A percentile compares a stretch with the other conserved stretches of the same genome.
Evolutionary conservation across 768 basidiomycete species (phyloP).

Genomic region (Podaxis sp.): DNA sequence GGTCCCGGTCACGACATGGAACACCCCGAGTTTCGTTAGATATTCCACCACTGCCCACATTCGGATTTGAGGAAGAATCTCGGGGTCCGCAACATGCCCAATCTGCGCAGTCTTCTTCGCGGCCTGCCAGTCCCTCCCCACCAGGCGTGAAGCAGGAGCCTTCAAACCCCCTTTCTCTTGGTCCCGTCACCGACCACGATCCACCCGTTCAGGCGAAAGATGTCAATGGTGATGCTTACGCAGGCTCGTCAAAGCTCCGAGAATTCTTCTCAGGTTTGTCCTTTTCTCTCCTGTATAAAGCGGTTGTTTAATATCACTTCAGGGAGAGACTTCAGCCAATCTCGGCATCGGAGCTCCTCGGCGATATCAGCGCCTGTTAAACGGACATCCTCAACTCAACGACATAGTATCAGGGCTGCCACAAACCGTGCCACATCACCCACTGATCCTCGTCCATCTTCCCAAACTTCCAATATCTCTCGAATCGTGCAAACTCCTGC

Average conservation of each 20-base stretch:
- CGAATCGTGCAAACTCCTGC: conserved; percentile 34
- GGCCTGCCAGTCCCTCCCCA: conserved; percentile 32
- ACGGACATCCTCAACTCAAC: conserved; percentile 27
- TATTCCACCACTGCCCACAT: conserved; percentile 25
- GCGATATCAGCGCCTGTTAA: conserved; percentile 29
- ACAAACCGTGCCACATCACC: conserved; percentile 11
- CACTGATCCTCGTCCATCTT: conserved; percentile 7
- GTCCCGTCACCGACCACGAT: conserved; percentile 26
- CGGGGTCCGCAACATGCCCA: conserved; percentile 30
- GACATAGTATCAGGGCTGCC: conserved; percentile 25
- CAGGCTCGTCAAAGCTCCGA: conserved; percentile 27
- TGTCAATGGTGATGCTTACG: neutral
- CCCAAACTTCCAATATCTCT: conserved; percentile 19
- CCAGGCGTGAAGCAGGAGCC: conserved; percentile 23
- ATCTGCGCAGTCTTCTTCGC: conserved; percentile 21
- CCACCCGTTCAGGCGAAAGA: conserved; percentile 15
- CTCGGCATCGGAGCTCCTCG: conserved; percentile 18
- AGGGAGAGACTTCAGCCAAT: conserved; percentile 18
- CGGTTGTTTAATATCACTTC: neutral
- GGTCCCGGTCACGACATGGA: conserved; percentile 31
- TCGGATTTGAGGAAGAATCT: conserved; percentile 25
- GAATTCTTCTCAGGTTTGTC: conserved; percentile 33
- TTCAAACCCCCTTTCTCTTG: conserved; percentile 29
- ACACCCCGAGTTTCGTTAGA: conserved; percentile 23
- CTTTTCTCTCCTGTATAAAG: neutral